Conservation (phyloP, 2,329 filamentous ascomycete genomes). For the Paradendryphiella salina region DNA sequence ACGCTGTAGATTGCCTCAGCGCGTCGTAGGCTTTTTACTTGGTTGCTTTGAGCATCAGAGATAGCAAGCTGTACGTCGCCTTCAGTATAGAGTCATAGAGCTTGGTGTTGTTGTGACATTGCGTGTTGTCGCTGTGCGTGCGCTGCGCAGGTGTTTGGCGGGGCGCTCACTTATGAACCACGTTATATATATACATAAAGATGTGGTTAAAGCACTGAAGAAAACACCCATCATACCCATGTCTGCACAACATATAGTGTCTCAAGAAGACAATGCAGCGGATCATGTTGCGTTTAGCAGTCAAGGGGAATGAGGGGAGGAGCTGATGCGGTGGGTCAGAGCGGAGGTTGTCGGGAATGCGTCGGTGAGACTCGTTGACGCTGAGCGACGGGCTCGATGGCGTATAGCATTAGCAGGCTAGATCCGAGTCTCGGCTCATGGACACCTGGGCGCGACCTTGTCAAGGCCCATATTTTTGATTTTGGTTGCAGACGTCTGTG, state of each 20-base stretch:
- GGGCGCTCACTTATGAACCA: too few relatives aligned
- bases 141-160: too few relatives aligned
- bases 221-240: too few relatives aligned
- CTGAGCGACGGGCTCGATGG: neutral
- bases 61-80: neutral
- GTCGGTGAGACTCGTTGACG: neutral
- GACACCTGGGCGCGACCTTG: neutral
- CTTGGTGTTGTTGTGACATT: neutral
- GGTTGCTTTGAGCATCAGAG: neutral
- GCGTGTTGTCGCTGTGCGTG: neutral
- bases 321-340: conserved; percentile 29
- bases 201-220: too few relatives aligned
- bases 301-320: conserved; percentile 32
- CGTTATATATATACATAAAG: too few relatives aligned
- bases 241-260: too few relatives aligned
- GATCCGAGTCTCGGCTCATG: neutral
- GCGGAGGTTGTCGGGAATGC: neutral
- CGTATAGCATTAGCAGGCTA: conserved; percentile 1
- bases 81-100: neutral
- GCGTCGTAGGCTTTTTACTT: neutral
- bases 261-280: neutral
- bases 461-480: neutral
- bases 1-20: too few relatives aligned
- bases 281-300: conserved; percentile 23
- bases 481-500: neutral